phyloP scores from a whole-genome alignment of 2,329 filamentous ascomycete genomes.

The Phyllachora maydis region DNA sequence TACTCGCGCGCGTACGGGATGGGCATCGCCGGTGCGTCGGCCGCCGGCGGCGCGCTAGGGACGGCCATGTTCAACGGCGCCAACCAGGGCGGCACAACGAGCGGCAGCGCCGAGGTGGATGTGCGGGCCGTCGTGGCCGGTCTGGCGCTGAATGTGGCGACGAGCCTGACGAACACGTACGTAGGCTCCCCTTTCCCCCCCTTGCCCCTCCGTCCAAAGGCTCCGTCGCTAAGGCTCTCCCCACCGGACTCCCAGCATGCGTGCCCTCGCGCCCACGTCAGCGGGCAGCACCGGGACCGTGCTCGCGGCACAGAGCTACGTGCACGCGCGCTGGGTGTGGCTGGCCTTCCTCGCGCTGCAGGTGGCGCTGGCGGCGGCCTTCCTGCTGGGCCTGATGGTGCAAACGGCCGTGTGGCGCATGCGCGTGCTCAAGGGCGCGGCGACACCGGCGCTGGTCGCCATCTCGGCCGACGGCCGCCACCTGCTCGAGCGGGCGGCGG shows the following conservation, averaged over 20 bases:
- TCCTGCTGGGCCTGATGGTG: constrained; percentile 8
- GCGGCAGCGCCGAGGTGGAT: constrained; percentile 1
- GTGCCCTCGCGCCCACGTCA: constrained; percentile 4
- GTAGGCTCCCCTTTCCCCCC: constrained; percentile 3
- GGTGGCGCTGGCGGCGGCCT: constrained; percentile 4
- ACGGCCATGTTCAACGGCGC: constrained; percentile 4
- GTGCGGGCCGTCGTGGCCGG: constrained; percentile 5
- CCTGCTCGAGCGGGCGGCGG: constrained; percentile 3
- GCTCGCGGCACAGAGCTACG: constrained; percentile 4
- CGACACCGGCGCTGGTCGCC: constrained; percentile 8
- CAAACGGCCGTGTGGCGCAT: constrained; percentile 7
- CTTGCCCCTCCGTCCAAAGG: no score
- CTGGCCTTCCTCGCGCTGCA: constrained; percentile 8
- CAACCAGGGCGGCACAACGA: not conserved
- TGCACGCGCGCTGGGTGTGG: constrained; percentile 9
- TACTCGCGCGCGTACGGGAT: constrained; percentile 5
- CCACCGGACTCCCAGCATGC: constrained; percentile 4
- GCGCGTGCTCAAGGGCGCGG: constrained; percentile 9
- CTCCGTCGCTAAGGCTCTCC: no score
- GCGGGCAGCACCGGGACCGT: constrained; percentile 6
- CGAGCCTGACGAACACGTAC: constrained; percentile 8
- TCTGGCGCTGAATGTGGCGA: constrained; percentile 8
- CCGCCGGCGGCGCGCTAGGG: constrained; percentile 5
- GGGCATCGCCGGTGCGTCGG: constrained; percentile 3
- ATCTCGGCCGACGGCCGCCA: constrained; percentile 6